A percentile compares a stretch with the other conserved stretches of the same genome.
These are phyloP conservation scores for Hypoxylon sp. DNA, from an alignment of 2,329 filamentous ascomycete genomes.

Conservation along the genomic window DNA sequence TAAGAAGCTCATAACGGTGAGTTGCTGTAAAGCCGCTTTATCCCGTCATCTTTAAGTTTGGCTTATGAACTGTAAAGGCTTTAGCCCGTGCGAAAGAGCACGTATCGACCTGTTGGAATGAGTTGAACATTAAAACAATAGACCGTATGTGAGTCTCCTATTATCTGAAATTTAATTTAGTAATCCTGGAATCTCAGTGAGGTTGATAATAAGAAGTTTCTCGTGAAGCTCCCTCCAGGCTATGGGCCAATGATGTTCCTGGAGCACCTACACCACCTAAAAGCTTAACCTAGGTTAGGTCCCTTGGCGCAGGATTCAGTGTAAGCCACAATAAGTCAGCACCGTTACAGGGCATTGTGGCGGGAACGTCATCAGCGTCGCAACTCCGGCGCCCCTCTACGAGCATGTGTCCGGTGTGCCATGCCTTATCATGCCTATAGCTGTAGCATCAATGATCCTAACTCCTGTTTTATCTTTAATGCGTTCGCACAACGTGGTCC, in stretches of 20 bases:
- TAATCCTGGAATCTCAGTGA: neutral
- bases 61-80: conserved; percentile 3
- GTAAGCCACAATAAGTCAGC: conserved; percentile 4
- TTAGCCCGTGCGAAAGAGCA: too few relatives aligned
- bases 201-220: neutral
- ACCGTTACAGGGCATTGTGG: conserved; percentile 15
- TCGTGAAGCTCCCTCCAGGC: neutral
- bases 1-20: conserved; percentile 17
- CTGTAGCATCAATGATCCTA: neutral
- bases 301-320: conserved; percentile 3
- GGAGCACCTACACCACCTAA: neutral
- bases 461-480: conserved; percentile 34
- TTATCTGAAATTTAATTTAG: neutral
- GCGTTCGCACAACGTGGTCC: conserved; percentile 13
- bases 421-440: conserved; percentile 8
- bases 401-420: conserved; percentile 1
- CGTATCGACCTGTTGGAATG: neutral
- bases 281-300: too few relatives aligned
- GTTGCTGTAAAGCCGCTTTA: too few relatives aligned
- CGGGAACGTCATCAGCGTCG: conserved; percentile 42
- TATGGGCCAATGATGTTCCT: neutral
- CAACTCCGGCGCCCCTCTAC: conserved; percentile 37
- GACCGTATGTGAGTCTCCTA: neutral
- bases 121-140: too few relatives aligned
- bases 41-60: conserved; percentile 6